A percentile compares a stretch with the other conserved stretches of the same genome.
Evolutionary conservation across 768 basidiomycete genomes (phyloP).

Genomic region (Psilocybe sp.): DNA sequence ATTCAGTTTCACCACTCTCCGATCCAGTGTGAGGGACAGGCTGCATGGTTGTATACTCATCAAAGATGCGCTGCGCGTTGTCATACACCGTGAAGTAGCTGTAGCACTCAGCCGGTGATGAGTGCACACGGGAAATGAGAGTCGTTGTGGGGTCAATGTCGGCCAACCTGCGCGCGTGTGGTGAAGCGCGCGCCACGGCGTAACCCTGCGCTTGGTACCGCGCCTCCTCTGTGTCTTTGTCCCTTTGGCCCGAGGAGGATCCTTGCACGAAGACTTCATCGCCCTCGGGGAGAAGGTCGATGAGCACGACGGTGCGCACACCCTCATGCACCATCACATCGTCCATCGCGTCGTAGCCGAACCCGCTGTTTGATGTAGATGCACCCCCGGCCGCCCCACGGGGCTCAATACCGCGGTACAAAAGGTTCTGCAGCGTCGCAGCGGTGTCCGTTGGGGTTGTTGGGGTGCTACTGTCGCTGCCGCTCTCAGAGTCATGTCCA

Average conservation of each 20-base stretch:
- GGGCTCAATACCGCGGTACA: constrained; percentile 29
- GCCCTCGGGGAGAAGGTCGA: constrained; percentile 41
- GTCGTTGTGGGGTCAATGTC: constrained; percentile 69
- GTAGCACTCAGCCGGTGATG: constrained; percentile 47
- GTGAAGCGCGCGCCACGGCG: constrained; percentile 35
- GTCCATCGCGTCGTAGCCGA: no score
- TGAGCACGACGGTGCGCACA: constrained; percentile 38
- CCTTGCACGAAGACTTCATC: constrained; percentile 6
- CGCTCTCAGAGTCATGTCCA: constrained; percentile 31
- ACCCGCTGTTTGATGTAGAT: no score
- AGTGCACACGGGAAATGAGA: constrained; percentile 43
- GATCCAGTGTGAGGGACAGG: constrained; percentile 20
- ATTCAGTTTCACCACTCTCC: constrained; percentile 16
- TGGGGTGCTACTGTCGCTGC: constrained; percentile 37
- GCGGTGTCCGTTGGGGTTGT: constrained; percentile 37
- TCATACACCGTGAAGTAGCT: constrained; percentile 48
- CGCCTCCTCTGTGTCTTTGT: constrained; percentile 17
- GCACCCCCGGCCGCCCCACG: neutral
- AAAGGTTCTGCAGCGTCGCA: constrained; percentile 28
- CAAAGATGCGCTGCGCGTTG: constrained; percentile 46
- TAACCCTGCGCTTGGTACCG: constrained; percentile 20
- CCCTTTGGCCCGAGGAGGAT: constrained; percentile 11
- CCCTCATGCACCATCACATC: constrained; percentile 13
- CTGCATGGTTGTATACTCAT: constrained; percentile 42
- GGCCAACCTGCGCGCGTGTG: constrained; percentile 49